Conservation (phyloP, 495 filamentous ascomycete genomes). For the Penicillium antarcticum region DNA sequence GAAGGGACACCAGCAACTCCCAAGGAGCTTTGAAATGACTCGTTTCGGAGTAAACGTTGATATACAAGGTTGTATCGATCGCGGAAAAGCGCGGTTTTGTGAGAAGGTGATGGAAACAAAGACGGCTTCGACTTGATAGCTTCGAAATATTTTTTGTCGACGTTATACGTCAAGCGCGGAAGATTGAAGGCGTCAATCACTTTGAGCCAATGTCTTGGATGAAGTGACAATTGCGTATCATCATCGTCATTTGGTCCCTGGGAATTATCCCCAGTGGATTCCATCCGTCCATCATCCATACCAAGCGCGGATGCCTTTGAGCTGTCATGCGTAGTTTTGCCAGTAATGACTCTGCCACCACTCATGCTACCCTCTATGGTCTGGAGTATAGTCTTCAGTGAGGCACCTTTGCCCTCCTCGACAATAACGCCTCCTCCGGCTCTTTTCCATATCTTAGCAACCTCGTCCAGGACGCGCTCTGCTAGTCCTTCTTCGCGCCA, state of each 20-base stretch:
- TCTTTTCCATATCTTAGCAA: constrained; percentile 86
- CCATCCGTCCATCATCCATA: constrained; percentile 12
- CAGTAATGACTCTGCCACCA: constrained; percentile 62
- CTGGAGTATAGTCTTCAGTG: constrained; percentile 76
- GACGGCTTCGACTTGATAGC: constrained; percentile 64
- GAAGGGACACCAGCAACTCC: constrained; percentile 41
- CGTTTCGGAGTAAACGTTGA: constrained; percentile 86
- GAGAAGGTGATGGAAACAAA: constrained; percentile 72
- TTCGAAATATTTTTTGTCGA: constrained; percentile 88
- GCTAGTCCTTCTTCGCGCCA: constrained; percentile 95
- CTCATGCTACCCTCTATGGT: constrained; percentile 79
- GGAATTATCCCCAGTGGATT: constrained; percentile 8
- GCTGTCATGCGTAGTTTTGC: constrained; percentile 20
- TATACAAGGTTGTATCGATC: constrained; percentile 88
- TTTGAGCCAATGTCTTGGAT: constrained; percentile 75
- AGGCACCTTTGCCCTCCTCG: constrained; percentile 69
- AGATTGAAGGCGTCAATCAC: constrained; percentile 79
- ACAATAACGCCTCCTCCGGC: constrained; percentile 81
- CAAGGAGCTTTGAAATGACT: constrained; percentile 81
- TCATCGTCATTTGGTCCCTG: constrained; percentile 57
- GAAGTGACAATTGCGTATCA: constrained; percentile 49
- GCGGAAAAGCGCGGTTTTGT: constrained; percentile 81
- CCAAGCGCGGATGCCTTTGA: constrained; percentile 10
- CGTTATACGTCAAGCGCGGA: constrained; percentile 81
- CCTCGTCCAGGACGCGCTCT: constrained; percentile 87